Percentiles rank a stretch among this genome's conserved stretches.
These are phyloP conservation scores for Adenanthera pavonina DNA, from an alignment of 306 rosid species.

Conservation along the genomic window DNA sequence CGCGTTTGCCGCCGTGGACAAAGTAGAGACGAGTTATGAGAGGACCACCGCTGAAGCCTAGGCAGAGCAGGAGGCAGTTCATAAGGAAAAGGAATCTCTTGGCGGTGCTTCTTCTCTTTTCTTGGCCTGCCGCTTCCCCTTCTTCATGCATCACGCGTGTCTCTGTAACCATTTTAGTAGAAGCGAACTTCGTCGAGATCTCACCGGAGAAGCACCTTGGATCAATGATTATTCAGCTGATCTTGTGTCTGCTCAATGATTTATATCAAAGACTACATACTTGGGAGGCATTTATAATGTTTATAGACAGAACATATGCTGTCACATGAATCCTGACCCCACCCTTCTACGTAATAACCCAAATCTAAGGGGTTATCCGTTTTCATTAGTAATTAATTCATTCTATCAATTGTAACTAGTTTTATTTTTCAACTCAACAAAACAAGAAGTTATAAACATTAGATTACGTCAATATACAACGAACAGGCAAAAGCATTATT, in stretches of 20 bases:
- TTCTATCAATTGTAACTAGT: background rate
- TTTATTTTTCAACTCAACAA: background rate
- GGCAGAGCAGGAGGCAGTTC: constrained; percentile 51
- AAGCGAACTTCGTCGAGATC: background rate
- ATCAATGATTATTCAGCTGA: background rate
- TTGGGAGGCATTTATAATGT: no score
- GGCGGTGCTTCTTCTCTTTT: constrained; percentile 1
- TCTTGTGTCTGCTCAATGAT: background rate
- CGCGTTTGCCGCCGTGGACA: constrained; percentile 81
- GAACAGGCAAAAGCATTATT: background rate
- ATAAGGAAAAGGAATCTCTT: constrained; percentile 49
- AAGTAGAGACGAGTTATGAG: constrained; percentile 77
- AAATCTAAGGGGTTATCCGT: no score
- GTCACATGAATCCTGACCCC: no score
- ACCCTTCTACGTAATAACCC: no score
- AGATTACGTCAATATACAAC: background rate
- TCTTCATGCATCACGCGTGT: background rate
- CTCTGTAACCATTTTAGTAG: background rate
- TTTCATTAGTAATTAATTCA: background rate
- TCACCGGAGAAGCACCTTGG: background rate
- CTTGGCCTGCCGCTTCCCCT: background rate
- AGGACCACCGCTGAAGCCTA: constrained; percentile 77
- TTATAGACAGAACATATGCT: no score
- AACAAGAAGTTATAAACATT: background rate
- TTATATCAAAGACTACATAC: background rate